Conservation (phyloP, 2,329 filamentous ascomycete species). For the Talaromyces albobiverticillius region DNA sequence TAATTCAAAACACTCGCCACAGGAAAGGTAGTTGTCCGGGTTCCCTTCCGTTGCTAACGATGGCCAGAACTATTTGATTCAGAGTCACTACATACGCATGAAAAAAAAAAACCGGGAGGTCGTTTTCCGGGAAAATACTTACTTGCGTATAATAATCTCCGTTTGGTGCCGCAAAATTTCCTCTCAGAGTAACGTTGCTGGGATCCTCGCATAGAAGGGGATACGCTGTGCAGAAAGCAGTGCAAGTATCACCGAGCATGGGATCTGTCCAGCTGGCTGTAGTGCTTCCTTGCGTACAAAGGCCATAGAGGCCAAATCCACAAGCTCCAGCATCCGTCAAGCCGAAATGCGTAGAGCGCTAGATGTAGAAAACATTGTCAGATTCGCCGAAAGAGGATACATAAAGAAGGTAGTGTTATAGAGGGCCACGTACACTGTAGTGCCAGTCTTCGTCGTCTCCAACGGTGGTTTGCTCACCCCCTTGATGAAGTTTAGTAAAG, state of each 20-base stretch:
- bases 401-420: neutral
- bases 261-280: constrained; percentile 13
- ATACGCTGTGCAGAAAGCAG: constrained; percentile 10
- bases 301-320: constrained; percentile 9
- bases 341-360: constrained; percentile 10
- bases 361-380: neutral
- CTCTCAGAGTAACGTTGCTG: constrained; percentile 9
- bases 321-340: constrained; percentile 8
- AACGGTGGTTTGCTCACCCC: constrained; percentile 6
- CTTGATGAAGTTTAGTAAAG: neutral
- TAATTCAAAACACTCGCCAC: constrained; percentile 10
- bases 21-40: constrained; percentile 11
- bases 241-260: constrained; percentile 10
- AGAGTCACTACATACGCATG: neutral
- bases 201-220: constrained; percentile 10
- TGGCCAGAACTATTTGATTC: constrained; percentile 7
- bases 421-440: constrained; percentile 3
- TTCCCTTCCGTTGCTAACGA: constrained; percentile 5
- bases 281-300: constrained; percentile 8
- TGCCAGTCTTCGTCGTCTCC: constrained; percentile 6
- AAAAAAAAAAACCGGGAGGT: neutral
- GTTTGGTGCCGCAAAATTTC: constrained; percentile 9
- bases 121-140: neutral
- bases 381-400: neutral
- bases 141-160: constrained; percentile 12